Conservation (phyloP, 495 filamentous ascomycete species). For the Podospora anserina region DNA sequence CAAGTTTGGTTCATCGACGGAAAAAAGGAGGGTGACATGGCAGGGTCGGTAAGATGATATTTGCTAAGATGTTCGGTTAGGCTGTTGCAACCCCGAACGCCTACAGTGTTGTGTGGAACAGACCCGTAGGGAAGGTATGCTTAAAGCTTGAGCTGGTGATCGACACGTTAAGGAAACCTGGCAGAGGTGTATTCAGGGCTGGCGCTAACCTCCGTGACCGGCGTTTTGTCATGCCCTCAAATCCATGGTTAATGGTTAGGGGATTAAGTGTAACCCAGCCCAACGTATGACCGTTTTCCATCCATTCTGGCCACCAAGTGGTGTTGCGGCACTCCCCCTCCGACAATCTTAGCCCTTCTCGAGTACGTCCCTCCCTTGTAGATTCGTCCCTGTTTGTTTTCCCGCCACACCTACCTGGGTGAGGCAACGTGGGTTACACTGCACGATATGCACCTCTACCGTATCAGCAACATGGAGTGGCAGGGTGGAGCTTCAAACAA, state of each 20-base stretch:
- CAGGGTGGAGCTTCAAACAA: neutral
- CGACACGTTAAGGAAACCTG: neutral
- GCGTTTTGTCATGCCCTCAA: neutral
- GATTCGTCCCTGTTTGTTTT: neutral
- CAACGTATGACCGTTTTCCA: neutral
- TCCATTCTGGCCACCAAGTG: neutral
- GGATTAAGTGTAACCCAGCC: neutral
- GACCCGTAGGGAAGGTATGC: neutral
- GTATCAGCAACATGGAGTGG: neutral
- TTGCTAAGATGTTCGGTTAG: neutral
- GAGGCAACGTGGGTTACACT: neutral
- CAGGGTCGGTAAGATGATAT: conserved; percentile 3
- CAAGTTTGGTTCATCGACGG: neutral
- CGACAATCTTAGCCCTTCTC: conserved; percentile 1
- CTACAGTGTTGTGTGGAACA: neutral
- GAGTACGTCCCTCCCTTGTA: neutral
- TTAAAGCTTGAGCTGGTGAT: neutral
- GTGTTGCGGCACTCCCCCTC: neutral
- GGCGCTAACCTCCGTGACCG: neutral
- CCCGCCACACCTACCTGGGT: neutral
- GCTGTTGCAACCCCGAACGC: neutral
- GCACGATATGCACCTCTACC: neutral
- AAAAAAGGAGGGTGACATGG: neutral
- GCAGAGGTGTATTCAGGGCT: neutral
- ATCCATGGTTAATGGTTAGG: neutral